These are phyloP conservation scores for Talaromyces amestolkiae DNA, from an alignment of 2,329 filamentous ascomycete species.

Conservation along the genomic window DNA sequence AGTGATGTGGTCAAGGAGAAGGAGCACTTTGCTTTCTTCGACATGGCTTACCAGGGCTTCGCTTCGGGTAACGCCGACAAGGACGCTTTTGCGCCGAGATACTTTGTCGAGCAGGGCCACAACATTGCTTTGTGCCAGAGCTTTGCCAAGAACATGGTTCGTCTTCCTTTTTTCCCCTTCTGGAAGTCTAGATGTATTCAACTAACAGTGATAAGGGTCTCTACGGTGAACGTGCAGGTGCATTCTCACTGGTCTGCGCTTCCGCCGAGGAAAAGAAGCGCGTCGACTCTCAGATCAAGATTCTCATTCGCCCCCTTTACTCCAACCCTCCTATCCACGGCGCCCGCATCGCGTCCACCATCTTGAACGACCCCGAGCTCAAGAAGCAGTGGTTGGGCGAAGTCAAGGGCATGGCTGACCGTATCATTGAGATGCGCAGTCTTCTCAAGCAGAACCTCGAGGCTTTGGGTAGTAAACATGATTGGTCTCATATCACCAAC, in stretches of 20 bases:
- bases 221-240: slow-evolving; percentile 96
- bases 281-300: slow-evolving; percentile 97
- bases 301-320: slow-evolving; percentile 93
- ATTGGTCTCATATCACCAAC: slow-evolving; percentile 98
- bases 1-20: slow-evolving; percentile 80
- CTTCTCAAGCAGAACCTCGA: slow-evolving; percentile 93
- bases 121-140: slow-evolving; percentile 84
- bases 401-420: slow-evolving; percentile 98
- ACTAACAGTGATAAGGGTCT: slow-evolving; percentile 63
- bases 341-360: slow-evolving; percentile 86
- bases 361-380: slow-evolving; percentile 79
- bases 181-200: neutral
- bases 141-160: slow-evolving; percentile 98
- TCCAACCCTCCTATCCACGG: slow-evolving; percentile 97
- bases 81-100: slow-evolving; percentile 87
- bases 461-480: slow-evolving; percentile 89
- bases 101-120: slow-evolving; percentile 93
- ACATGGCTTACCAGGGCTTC: slow-evolving; percentile 99
- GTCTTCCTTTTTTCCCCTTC: slow-evolving; percentile 22
- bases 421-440: slow-evolving; percentile 97
- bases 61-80: slow-evolving; percentile 87
- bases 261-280: slow-evolving; percentile 89
- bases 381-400: slow-evolving; percentile 94
- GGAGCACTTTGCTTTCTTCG: slow-evolving; percentile 93
- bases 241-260: slow-evolving; percentile 87